phyloP scores from a whole-genome alignment of 2,329 filamentous ascomycete genomes.

The Leptographium lundbergii region DNA sequence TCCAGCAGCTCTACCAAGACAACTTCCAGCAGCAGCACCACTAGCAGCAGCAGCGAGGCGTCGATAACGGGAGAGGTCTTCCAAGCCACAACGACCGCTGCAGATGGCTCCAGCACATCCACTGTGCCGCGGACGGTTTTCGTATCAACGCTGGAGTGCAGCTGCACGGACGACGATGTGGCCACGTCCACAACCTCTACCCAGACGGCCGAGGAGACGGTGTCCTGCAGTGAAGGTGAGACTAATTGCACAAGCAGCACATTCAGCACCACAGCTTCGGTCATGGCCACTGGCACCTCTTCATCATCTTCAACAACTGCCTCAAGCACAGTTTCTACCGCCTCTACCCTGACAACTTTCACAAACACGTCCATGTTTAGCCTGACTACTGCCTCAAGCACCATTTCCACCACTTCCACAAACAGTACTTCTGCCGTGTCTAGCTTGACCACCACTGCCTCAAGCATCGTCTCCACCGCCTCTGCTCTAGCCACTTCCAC shows the following conservation, averaged over 20 bases:
- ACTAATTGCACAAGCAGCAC: conserved; percentile 5
- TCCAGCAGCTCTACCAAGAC: background rate
- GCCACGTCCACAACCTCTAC: background rate
- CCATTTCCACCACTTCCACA: background rate
- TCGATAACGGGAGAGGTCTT: no score
- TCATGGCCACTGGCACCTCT: background rate
- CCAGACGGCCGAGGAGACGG: conserved; percentile 1
- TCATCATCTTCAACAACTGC: background rate
- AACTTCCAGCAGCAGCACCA: background rate
- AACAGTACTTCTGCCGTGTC: background rate
- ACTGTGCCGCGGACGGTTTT: conserved; percentile 3
- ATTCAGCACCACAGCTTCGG: background rate
- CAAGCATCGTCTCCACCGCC: background rate
- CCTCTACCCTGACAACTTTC: background rate
- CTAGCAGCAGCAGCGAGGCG: no score
- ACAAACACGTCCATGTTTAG: no score
- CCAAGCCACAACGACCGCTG: background rate
- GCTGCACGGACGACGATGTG: conserved; percentile 5
- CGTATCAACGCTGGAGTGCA: conserved; percentile 10
- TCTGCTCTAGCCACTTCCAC: background rate
- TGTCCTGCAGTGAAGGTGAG: conserved; percentile 10
- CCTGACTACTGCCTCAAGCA: no score
- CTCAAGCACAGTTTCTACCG: background rate
- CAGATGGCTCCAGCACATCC: background rate
- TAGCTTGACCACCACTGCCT: background rate